Conservation (phyloP, 2,329 filamentous ascomycete genomes). For the Hortaea werneckii region DNA sequence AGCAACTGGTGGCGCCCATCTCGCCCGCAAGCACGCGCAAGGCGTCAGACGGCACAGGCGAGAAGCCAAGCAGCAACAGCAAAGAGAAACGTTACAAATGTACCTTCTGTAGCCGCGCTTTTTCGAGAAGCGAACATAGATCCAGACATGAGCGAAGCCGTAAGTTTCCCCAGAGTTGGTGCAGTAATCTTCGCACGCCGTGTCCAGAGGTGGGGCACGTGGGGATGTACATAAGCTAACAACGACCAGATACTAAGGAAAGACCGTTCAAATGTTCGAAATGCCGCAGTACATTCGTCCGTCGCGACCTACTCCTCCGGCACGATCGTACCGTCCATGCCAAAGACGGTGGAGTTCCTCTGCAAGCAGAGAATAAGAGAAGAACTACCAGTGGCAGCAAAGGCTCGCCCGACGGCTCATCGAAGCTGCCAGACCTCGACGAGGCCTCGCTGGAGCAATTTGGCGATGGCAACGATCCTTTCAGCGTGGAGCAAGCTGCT, state of each 20-base stretch:
- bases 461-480: constrained; percentile 80
- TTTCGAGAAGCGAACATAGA: constrained; percentile 93
- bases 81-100: constrained; percentile 97
- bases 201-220: constrained; percentile 9
- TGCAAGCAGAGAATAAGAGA: constrained; percentile 90
- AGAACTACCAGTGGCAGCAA: constrained; percentile 35
- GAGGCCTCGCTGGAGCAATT: constrained; percentile 83
- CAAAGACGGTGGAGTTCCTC: constrained; percentile 87
- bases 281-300: constrained; percentile 95
- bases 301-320: constrained; percentile 87
- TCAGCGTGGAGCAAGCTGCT: constrained; percentile 92
- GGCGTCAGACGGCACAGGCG: constrained; percentile 8
- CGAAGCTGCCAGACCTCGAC: constrained; percentile 75
- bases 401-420: constrained; percentile 42
- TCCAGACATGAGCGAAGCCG: constrained; percentile 95
- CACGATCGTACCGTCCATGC: constrained; percentile 98
- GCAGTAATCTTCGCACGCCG: constrained; percentile 35
- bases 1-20: constrained; percentile 51
- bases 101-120: constrained; percentile 95
- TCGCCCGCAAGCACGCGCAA: constrained; percentile 45
- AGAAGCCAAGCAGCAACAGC: constrained; percentile 13
- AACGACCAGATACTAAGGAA: constrained; percentile 78
- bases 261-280: constrained; percentile 98
- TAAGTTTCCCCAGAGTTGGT: constrained; percentile 38
- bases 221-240: constrained; percentile 1